Percentiles rank a stretch among this genome's conserved stretches.
Conservation (phyloP, 352 stramenopile species). For the Phytophthora pluvialis region DNA sequence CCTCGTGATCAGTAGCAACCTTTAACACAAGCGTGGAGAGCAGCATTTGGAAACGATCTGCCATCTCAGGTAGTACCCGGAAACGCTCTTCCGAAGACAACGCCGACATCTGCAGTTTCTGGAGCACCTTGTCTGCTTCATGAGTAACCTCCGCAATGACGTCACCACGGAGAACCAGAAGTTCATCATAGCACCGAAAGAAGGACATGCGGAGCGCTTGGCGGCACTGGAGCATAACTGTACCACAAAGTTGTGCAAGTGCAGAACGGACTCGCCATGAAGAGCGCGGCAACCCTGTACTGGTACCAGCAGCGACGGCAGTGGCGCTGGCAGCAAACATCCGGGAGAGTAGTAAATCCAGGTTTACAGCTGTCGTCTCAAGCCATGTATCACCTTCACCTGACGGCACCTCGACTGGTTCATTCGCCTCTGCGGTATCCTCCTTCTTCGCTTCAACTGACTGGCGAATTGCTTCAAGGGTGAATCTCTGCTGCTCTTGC, state of each 20-base stretch:
- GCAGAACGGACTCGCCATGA: slow-evolving; percentile 73
- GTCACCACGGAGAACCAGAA: slow-evolving; percentile 73
- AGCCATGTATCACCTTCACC: slow-evolving; percentile 58
- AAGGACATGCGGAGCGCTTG: slow-evolving; percentile 59
- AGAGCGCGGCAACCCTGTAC: slow-evolving; percentile 38
- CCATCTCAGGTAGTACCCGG: slow-evolving; percentile 61
- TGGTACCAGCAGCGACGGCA: slow-evolving; percentile 30
- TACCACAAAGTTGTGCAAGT: slow-evolving; percentile 65
- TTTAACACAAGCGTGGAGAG: slow-evolving; percentile 73
- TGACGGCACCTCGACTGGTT: not conserved
- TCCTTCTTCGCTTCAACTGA: slow-evolving; percentile 17
- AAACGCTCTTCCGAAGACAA: slow-evolving; percentile 62
- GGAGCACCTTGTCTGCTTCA: slow-evolving; percentile 34
- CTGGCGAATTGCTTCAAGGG: slow-evolving; percentile 41
- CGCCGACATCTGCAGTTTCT: slow-evolving; percentile 38
- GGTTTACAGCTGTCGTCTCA: slow-evolving; percentile 54
- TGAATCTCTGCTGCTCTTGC: slow-evolving; percentile 31
- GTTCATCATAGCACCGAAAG: slow-evolving; percentile 80
- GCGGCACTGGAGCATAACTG: slow-evolving; percentile 62
- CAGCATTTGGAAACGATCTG: slow-evolving; percentile 73
- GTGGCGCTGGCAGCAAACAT: slow-evolving; percentile 54
- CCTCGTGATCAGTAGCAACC: slow-evolving; percentile 66
- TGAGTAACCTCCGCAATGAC: slow-evolving; percentile 42
- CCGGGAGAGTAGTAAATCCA: slow-evolving; percentile 66
- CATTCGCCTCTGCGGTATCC: not conserved